These are phyloP conservation scores for Chenopodium quinoa DNA, from an alignment of 148 eudicot species.

Conservation along the genomic window DNA sequence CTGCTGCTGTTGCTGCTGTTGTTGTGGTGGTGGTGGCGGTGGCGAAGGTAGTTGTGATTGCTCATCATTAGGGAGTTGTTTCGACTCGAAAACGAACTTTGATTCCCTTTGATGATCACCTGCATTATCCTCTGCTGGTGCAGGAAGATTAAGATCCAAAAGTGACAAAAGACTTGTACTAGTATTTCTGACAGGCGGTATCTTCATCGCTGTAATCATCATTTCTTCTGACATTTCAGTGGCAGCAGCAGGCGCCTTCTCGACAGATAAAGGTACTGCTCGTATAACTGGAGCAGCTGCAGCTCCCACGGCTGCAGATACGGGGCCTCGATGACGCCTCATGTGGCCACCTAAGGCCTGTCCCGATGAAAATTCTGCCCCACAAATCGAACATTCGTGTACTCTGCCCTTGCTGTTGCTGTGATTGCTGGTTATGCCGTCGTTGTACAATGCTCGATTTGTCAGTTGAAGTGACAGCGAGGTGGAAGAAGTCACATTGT, in stretches of 20 bases:
- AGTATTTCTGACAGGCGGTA: background rate
- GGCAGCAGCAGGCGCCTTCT: background rate
- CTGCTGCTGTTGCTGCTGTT: conserved; percentile 17
- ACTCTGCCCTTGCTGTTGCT: conserved; percentile 27
- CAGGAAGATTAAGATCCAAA: conserved; percentile 46
- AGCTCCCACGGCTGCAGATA: background rate
- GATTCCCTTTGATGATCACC: conserved; percentile 19
- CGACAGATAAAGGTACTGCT: conserved; percentile 7
- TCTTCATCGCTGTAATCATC: conserved; percentile 5
- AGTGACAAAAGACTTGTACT: conserved; percentile 14
- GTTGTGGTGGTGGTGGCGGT: conserved; percentile 20
- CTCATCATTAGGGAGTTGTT: conserved; percentile 24
- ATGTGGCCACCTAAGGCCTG: conserved; percentile 54
- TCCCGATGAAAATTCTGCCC: conserved; percentile 44
- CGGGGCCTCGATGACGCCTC: conserved; percentile 40
- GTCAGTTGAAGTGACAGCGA: conserved; percentile 34
- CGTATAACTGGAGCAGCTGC: conserved; percentile 5
- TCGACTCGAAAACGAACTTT: conserved; percentile 25
- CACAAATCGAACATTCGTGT: conserved; percentile 41
- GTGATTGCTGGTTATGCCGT: conserved; percentile 3
- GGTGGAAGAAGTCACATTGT: conserved; percentile 9
- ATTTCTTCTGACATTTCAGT: conserved; percentile 3
- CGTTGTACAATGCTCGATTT: conserved; percentile 24
- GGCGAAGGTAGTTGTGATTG: conserved; percentile 12
- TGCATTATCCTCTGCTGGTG: conserved; percentile 27